A percentile compares a stretch with the other conserved stretches of the same genome.
Evolutionary conservation across 78 protist species (phyloP).

Genomic region (Tieghemostelium lacteum): DNA sequence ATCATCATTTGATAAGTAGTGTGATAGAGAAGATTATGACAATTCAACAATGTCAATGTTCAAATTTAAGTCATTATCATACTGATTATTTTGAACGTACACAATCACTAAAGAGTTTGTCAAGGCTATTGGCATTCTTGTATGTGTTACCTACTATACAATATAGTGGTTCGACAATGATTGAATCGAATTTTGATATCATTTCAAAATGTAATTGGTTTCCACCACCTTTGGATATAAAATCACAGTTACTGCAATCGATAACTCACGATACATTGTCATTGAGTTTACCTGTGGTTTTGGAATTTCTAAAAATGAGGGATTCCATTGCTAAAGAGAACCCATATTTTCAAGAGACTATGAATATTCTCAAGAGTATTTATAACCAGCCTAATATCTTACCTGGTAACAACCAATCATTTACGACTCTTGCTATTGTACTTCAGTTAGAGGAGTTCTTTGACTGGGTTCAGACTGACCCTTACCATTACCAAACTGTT

Average conservation of each 20-base stretch:
- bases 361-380: constrained; percentile 56
- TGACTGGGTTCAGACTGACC: not conserved
- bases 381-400: constrained; percentile 35
- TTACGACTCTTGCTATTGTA: constrained; percentile 11
- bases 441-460: constrained; percentile 54
- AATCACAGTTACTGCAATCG: not conserved
- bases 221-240: constrained; percentile 43
- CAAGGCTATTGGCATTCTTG: not conserved
- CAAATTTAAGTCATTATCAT: constrained; percentile 42
- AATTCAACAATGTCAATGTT: constrained; percentile 52
- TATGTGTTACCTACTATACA: constrained; percentile 18
- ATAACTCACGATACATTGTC: constrained; percentile 16
- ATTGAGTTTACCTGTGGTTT: constrained; percentile 18
- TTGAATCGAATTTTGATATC: constrained; percentile 9
- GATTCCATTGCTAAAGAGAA: constrained; percentile 42
- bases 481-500: constrained; percentile 6
- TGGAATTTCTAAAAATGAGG: constrained; percentile 21
- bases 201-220: constrained; percentile 2
- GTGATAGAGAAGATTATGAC: constrained; percentile 15
- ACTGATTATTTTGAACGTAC: constrained; percentile 24
- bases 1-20: constrained; percentile 41
- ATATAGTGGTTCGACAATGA: not conserved
- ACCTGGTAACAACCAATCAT: not conserved
- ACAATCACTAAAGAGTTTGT: constrained; percentile 2
- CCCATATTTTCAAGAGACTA: constrained; percentile 6